Evolutionary conservation across 805 yeast genomes (phyloP), one percentile per base, ranked within the genome.

Genomic region (Wickerhamomyces xylosicus): DNA sequence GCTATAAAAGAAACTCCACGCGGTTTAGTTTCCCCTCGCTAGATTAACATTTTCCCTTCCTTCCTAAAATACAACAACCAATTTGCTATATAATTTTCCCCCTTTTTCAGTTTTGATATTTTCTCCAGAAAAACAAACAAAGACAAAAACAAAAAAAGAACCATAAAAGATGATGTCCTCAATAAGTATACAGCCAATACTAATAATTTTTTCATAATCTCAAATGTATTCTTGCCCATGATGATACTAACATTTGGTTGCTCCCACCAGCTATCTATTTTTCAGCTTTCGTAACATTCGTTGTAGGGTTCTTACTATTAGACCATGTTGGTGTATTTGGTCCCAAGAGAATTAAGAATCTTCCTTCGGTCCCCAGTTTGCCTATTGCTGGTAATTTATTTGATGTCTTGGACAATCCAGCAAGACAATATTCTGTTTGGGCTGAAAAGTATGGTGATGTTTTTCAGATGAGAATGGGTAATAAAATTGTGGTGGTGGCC

Each of bases 391-490:
- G 84, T 0, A 70, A 67, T 46, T 45, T 71, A 3, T 57, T 65
- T 36, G 72, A 67, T 37, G 61, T 72, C 1, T 48, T 61, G 25
- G 31, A 54, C 19, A 67, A 73, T 36, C 84, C 85, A 0, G 70
- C 84, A 10, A 37, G 63, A 15, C 57, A 57, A 8, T 78, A 71
- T 48, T 43, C 56, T 37, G 43, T 56, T 14, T 72, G 85, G 75
- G 38, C 69, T 1, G 35, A 53, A n/a, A 41, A 43, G 13, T 66
- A 69, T 44, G 67, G 72, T 4, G 56, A 63, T 6, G 70, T 80
- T 1, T 81, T 70, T 50, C 90, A 83, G 47, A 64, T 81, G 34
- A 57, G 81, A 35, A 56, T 83, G 39, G 94, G 94, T 0, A 59
- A 53, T 16, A 64, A 58, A 31, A 59, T 70, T 13, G 71, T 79